These are phyloP conservation scores for Diaporthe vaccinii DNA, from an alignment of 2,329 filamentous ascomycete species.

Conservation along the genomic window DNA sequence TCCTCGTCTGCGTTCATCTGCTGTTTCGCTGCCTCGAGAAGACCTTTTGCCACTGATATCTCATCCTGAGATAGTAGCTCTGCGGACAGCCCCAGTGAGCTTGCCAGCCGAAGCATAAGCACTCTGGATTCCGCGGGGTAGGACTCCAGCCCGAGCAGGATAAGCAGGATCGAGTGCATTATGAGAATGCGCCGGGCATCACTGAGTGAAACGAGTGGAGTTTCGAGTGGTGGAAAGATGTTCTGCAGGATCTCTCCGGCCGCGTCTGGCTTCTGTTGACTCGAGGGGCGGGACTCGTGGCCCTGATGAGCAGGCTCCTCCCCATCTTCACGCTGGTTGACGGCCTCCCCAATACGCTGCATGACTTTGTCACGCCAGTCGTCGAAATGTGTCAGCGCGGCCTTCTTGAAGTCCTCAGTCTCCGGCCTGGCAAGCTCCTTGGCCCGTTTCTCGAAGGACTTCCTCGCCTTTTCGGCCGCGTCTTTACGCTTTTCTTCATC, in stretches of 20 bases:
- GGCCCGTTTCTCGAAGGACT: constrained; percentile 35
- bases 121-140: constrained; percentile 82
- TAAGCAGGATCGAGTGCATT: constrained; percentile 70
- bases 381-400: constrained; percentile 78
- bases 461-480: constrained; percentile 31
- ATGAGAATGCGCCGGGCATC: constrained; percentile 38
- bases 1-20: constrained; percentile 82
- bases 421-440: constrained; percentile 47
- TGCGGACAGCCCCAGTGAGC: constrained; percentile 75
- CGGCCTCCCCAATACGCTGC: constrained; percentile 76
- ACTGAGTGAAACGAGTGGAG: constrained; percentile 66
- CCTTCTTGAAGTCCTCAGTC: constrained; percentile 56
- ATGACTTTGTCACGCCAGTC: constrained; percentile 83
- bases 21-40: constrained; percentile 72
- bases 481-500: background rate
- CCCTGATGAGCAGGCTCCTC: constrained; percentile 59
- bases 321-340: constrained; percentile 63
- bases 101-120: constrained; percentile 76
- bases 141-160: constrained; percentile 79
- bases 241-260: constrained; percentile 60
- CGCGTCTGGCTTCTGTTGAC: constrained; percentile 54
- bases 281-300: constrained; percentile 59
- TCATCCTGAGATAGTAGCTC: constrained; percentile 77
- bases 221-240: constrained; percentile 67
- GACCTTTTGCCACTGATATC: constrained; percentile 79